Evolutionary conservation across 495 filamentous ascomycete genomes (phyloP).

Genomic region (Evansstolkia leycettana): DNA sequence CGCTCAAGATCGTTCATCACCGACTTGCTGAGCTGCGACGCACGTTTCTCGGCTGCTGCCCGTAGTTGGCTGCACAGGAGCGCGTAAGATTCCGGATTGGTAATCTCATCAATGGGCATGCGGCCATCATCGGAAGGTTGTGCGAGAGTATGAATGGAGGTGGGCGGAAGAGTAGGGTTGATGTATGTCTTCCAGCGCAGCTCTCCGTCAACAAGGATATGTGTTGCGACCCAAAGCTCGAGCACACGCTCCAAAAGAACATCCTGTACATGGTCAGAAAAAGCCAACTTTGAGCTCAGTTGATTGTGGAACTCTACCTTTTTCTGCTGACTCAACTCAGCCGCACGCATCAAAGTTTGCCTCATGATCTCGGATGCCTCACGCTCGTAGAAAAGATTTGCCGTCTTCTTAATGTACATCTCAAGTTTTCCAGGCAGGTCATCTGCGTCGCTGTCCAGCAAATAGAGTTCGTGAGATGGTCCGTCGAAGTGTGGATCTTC

Average conservation of each 20-base stretch:
- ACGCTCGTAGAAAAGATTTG: slow-evolving; percentile 46
- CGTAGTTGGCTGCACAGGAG: slow-evolving; percentile 58
- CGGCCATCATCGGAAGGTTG: slow-evolving; percentile 32
- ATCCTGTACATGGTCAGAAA: slow-evolving; percentile 24
- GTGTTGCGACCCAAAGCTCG: slow-evolving; percentile 66
- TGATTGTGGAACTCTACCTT: slow-evolving; percentile 22
- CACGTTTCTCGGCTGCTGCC: slow-evolving; percentile 62
- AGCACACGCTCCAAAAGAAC: slow-evolving; percentile 51
- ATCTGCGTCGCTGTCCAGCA: slow-evolving; percentile 56
- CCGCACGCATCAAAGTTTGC: slow-evolving; percentile 49
- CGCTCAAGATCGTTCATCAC: slow-evolving; percentile 69
- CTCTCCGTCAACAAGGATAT: slow-evolving; percentile 57
- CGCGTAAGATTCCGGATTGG: slow-evolving; percentile 33
- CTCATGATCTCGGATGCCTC: slow-evolving; percentile 59
- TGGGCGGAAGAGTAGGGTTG: slow-evolving; percentile 34
- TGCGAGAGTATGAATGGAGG: slow-evolving; percentile 26
- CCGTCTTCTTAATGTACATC: slow-evolving; percentile 53
- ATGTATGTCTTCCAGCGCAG: slow-evolving; percentile 51
- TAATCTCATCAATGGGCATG: slow-evolving; percentile 30
- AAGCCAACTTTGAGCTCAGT: slow-evolving; percentile 4
- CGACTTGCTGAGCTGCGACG: slow-evolving; percentile 47
- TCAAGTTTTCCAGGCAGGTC: slow-evolving; percentile 57
- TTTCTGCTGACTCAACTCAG: slow-evolving; percentile 38
- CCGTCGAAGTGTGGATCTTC: slow-evolving; percentile 31
- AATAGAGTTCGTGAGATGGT: slow-evolving; percentile 32